Evolutionary conservation across 202 grass and related monocot genomes (phyloP), one percentile per base, ranked within the genome.

Genomic region (Musa balbisiana): DNA sequence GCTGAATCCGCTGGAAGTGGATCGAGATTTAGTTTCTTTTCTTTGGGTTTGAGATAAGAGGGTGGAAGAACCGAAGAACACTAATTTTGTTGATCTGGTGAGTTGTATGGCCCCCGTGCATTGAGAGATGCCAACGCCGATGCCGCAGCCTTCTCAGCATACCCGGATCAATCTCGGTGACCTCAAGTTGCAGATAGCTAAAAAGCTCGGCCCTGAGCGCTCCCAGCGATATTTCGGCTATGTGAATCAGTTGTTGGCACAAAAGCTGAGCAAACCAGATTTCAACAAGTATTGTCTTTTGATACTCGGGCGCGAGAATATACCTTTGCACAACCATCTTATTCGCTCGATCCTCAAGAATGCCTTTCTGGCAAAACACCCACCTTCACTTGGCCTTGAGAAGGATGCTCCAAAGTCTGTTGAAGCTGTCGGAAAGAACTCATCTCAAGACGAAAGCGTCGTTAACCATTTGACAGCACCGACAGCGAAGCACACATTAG

Each of bases 291-390:
- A 13, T 14, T 73, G 78, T 17, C 49, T 80, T 65, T 33, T 17
- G 49, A 20, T 80, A 22, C 69, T 80, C 16, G 78, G 78, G 43
- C 69, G 78, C 3, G 69, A 80, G 49, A 80, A 80, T 69, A 64
- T 80, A 22, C 78, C 69, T 25, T 73, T 80, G 59, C 78, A 80
- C 78, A 80, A 80, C 58, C 78, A 73, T n/a, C 58, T 80, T 64
- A 29, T 80, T 49, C 55, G 59, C 2, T 73, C 78, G 29, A 80
- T 80, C 14, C 56, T 73, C 25, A 80, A 73, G 49, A 80, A 80
- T 80, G 78, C 68, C 2, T 73, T 80, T 53, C 49, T 26, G 21
- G 49, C 49, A 24, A 80, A 64, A 73, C 27, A 9, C 22, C 68
- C 69, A 10, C 56, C 55, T 56, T 23, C 24, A 69, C 3, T 43